Conservation (phyloP, 2,329 filamentous ascomycete species). For the Phaeosphaeria sp. region DNA sequence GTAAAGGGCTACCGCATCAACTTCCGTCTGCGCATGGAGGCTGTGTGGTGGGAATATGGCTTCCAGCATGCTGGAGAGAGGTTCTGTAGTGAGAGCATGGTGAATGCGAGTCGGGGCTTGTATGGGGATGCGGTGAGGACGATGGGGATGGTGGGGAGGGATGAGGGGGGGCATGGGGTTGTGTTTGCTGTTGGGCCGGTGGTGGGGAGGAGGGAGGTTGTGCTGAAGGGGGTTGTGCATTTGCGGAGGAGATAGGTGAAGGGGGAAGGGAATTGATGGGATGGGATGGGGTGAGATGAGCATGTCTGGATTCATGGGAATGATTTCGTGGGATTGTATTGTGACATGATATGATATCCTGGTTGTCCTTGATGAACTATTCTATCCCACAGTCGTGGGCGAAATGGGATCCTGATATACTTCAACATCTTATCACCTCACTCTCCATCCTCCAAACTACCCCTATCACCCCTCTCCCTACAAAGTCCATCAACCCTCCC, state of each 20-base stretch:
- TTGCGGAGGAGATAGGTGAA: conserved; percentile 1
- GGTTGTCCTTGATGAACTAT: too few relatives aligned
- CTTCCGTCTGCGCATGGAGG: conserved; percentile 26
- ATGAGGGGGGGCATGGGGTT: conserved; percentile 16
- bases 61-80: conserved; percentile 16
- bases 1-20: conserved; percentile 30
- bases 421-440: too few relatives aligned
- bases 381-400: too few relatives aligned
- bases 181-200: conserved; percentile 25
- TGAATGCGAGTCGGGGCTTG: conserved; percentile 26
- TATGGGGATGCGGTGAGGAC: conserved; percentile 19
- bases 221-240: conserved; percentile 22
- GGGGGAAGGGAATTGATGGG: too few relatives aligned
- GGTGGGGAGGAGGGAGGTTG: conserved; percentile 16
- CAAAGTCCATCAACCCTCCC: too few relatives aligned
- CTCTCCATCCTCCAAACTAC: too few relatives aligned
- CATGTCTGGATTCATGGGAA: too few relatives aligned
- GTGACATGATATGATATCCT: too few relatives aligned
- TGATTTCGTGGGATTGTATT: too few relatives aligned
- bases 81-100: conserved; percentile 16
- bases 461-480: too few relatives aligned
- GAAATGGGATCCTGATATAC: too few relatives aligned
- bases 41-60: conserved; percentile 20
- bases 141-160: conserved; percentile 8
- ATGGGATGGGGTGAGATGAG: too few relatives aligned